Evolutionary conservation across 768 basidiomycete genomes (phyloP).

Genomic region (Trametes coccinea): DNA sequence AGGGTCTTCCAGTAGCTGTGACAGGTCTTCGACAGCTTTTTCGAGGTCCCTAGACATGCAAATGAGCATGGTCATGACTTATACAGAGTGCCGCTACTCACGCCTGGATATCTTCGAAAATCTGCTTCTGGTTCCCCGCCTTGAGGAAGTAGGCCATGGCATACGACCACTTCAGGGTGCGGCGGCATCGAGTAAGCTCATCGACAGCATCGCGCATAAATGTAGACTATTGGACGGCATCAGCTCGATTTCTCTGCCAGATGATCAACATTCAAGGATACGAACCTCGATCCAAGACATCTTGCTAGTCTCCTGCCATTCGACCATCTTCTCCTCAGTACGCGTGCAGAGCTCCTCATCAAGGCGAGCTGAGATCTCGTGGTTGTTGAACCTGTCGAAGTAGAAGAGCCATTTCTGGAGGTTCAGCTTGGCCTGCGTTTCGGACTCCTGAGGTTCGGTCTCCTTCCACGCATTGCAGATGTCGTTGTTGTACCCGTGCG

Average conservation of each 20-base stretch:
- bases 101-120: conserved; percentile 98
- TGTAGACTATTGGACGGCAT: conserved; percentile 36
- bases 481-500: conserved; percentile 32
- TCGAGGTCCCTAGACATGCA: conserved; percentile 72
- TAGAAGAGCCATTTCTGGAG: conserved; percentile 49
- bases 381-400: conserved; percentile 99
- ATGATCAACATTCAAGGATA: not conserved
- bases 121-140: conserved; percentile 86
- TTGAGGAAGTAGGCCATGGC: conserved; percentile 98
- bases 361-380: conserved; percentile 96
- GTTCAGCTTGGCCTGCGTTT: conserved; percentile 41
- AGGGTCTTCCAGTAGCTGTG: conserved; percentile 86
- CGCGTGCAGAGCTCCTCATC: conserved; percentile 87
- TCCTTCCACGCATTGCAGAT: conserved; percentile 47
- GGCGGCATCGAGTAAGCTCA: conserved; percentile 82
- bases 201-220: conserved; percentile 99
- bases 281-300: conserved; percentile 97
- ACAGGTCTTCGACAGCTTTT: conserved; percentile 91
- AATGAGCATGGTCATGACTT: not conserved
- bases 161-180: conserved; percentile 98
- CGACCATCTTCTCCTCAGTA: conserved; percentile 99
- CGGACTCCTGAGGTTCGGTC: conserved; percentile 66
- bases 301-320: conserved; percentile 90
- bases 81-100: conserved; percentile 31
- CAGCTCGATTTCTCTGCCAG: no score